These are phyloP conservation scores for Mycena indigotica DNA, from an alignment of 768 basidiomycete genomes.

Conservation along the genomic window DNA sequence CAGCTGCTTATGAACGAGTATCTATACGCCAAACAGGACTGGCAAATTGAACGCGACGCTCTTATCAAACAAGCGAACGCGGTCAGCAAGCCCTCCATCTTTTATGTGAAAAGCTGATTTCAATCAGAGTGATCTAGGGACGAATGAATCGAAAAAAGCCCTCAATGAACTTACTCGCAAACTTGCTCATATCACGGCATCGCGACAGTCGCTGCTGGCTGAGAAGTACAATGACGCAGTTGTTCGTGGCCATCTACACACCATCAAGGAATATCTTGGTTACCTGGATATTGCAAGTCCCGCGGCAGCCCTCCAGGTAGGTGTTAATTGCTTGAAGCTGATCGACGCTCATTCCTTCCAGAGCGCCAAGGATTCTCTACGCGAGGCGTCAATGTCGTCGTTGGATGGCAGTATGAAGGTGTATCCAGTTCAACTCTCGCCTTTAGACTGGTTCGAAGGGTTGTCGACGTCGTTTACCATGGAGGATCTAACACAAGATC, in stretches of 20 bases:
- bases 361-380: slow-evolving; percentile 30
- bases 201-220: slow-evolving; percentile 27
- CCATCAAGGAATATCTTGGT: slow-evolving; percentile 29
- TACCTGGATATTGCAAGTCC: slow-evolving; percentile 28
- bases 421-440: slow-evolving; percentile 30
- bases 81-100: neutral
- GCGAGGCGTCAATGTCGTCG: slow-evolving; percentile 30
- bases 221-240: slow-evolving; percentile 30
- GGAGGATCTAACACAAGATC: slow-evolving; percentile 30
- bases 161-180: slow-evolving; percentile 27
- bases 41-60: slow-evolving; percentile 31
- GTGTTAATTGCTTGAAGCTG: neutral
- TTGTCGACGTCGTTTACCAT: slow-evolving; percentile 30
- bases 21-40: slow-evolving; percentile 30
- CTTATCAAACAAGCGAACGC: slow-evolving; percentile 25
- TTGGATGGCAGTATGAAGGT: slow-evolving; percentile 28
- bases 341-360: slow-evolving; percentile 4
- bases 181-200: slow-evolving; percentile 28
- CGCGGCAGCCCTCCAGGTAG: slow-evolving; percentile 24
- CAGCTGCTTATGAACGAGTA: slow-evolving; percentile 31
- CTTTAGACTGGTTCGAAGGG: slow-evolving; percentile 32
- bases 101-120: neutral
- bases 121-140: neutral
- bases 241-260: slow-evolving; percentile 31
- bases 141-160: slow-evolving; percentile 4